Conservation (phyloP, 2,329 filamentous ascomycete species). For the Neurospora sp. region DNA sequence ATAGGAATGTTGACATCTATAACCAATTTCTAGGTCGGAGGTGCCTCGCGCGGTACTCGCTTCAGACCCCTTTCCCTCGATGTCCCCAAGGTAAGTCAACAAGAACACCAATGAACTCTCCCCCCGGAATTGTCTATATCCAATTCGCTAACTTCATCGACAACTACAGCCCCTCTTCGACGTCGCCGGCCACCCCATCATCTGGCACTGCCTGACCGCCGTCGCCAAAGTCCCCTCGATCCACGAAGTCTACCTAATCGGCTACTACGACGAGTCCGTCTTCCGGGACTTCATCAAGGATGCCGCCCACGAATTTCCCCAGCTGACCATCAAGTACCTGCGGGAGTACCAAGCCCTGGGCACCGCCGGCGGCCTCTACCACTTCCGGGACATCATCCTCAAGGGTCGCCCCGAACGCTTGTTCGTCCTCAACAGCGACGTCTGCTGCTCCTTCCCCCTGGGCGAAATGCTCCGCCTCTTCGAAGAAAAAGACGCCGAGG, state of each 20-base stretch:
- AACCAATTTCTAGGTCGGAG: constrained; percentile 59
- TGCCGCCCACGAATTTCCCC: constrained; percentile 70
- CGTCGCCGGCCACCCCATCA: constrained; percentile 94
- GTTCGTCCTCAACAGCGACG: constrained; percentile 95
- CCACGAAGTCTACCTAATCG: constrained; percentile 94
- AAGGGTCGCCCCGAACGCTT: constrained; percentile 91
- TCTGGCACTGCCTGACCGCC: constrained; percentile 93
- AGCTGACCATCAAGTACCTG: constrained; percentile 86
- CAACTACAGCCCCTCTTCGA: constrained; percentile 91
- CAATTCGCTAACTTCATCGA: constrained; percentile 1
- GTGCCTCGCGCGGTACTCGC: constrained; percentile 87
- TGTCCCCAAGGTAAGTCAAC: constrained; percentile 68
- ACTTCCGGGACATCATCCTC: constrained; percentile 97
- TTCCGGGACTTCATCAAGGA: constrained; percentile 99
- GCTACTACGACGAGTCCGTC: constrained; percentile 95
- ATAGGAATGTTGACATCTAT: constrained; percentile 13
- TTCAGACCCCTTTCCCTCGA: constrained; percentile 94
- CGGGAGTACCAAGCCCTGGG: constrained; percentile 95
- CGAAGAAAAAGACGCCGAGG: constrained; percentile 90
- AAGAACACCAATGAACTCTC: background rate
- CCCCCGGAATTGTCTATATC: background rate
- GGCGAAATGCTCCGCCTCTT: constrained; percentile 92
- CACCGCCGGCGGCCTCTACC: constrained; percentile 93
- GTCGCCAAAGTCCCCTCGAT: constrained; percentile 82
- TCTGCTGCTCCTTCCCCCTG: constrained; percentile 97